Conservation (phyloP, 106 monocot species). For the Allium fistulosum region DNA sequence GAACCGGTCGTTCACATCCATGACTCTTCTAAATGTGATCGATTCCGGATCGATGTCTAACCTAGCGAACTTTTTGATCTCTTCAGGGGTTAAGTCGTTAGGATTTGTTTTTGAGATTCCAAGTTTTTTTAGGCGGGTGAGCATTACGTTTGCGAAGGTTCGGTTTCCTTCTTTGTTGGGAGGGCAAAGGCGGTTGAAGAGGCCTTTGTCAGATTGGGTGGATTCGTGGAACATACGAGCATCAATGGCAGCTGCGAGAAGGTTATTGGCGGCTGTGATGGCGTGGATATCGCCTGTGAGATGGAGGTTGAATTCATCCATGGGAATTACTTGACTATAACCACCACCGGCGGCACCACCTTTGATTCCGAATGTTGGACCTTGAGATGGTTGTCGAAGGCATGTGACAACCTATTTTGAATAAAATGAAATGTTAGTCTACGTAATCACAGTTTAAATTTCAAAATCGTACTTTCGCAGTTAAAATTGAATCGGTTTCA, state of each 20-base stretch:
- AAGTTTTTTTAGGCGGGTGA: slow-evolving; percentile 73
- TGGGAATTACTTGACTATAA: slow-evolving; percentile 98
- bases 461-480: no score
- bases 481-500: no score
- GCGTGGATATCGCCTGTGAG: slow-evolving; percentile 97
- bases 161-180: slow-evolving; percentile 85
- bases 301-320: slow-evolving; percentile 99
- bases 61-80: slow-evolving; percentile 75
- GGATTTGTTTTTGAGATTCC: slow-evolving; percentile 84
- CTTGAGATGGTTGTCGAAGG: slow-evolving; percentile 97
- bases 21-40: slow-evolving; percentile 92
- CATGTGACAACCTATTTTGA: slow-evolving; percentile 72
- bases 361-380: slow-evolving; percentile 98
- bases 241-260: slow-evolving; percentile 95
- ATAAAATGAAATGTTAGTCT: no score
- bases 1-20: slow-evolving; percentile 97
- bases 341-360: slow-evolving; percentile 99
- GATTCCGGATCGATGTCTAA: slow-evolving; percentile 88
- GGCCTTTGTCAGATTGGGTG: slow-evolving; percentile 91
- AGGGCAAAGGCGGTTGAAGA: slow-evolving; percentile 87
- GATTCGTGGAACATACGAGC: slow-evolving; percentile 89
- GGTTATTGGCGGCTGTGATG: slow-evolving; percentile 96
- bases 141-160: slow-evolving; percentile 81
- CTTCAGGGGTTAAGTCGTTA: slow-evolving; percentile 83
- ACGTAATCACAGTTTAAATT: no score